phyloP scores from a whole-genome alignment of 768 basidiomycete genomes.

The Rhodosporidiobolus odoratus region DNA sequence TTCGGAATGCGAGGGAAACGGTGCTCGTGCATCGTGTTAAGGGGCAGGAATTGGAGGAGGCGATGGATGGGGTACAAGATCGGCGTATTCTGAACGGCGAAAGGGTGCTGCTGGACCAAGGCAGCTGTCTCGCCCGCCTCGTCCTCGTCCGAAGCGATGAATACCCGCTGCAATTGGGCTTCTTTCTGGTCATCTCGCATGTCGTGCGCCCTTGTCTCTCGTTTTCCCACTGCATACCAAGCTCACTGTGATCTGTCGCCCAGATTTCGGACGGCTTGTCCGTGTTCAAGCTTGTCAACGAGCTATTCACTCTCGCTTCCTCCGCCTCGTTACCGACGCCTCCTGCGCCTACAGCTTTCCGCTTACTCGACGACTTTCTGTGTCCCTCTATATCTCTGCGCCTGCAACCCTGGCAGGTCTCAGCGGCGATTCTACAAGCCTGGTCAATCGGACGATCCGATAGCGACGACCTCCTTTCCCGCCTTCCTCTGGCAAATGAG shows the following conservation, averaged over 20 bases:
- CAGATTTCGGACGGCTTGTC: constrained; percentile 27
- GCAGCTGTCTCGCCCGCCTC: constrained; percentile 4
- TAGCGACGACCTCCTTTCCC: background rate
- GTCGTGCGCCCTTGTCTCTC: background rate
- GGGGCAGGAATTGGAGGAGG: background rate
- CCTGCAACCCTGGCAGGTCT: background rate
- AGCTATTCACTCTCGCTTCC: background rate
- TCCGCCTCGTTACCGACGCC: background rate
- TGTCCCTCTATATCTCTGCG: accelerated
- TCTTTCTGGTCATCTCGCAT: constrained; percentile 26
- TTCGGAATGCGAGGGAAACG: background rate
- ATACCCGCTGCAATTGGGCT: background rate
- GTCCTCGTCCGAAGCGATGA: background rate
- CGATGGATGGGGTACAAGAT: constrained; percentile 3
- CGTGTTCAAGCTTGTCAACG: constrained; percentile 14
- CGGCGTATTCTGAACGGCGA: constrained; percentile 9
- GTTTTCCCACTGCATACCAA: too few relatives aligned
- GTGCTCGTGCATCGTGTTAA: background rate
- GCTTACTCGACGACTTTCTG: background rate
- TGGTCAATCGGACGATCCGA: background rate
- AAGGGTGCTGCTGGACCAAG: constrained; percentile 2
- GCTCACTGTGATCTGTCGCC: background rate
- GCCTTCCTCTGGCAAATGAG: constrained; percentile 16
- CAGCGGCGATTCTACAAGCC: background rate
- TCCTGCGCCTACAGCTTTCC: accelerated